These are phyloP conservation scores for Ogataea thermomethanolica DNA, from an alignment of 805 yeast genomes.

Conservation along the genomic window DNA sequence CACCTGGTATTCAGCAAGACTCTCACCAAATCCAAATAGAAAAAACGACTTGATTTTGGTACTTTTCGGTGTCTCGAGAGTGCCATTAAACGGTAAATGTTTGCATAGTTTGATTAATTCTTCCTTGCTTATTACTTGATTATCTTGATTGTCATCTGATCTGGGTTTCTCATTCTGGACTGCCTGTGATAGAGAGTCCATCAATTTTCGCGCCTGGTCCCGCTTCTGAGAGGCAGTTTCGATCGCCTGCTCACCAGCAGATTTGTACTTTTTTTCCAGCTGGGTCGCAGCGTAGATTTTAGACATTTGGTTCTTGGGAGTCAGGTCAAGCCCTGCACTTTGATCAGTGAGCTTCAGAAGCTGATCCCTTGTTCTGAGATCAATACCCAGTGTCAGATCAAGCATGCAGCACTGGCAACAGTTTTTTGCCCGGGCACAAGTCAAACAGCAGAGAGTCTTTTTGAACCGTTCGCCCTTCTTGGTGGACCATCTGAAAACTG, in stretches of 20 bases:
- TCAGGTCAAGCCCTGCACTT: conserved; percentile 16
- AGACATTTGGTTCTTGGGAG: conserved; percentile 41
- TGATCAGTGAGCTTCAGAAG: conserved; percentile 62
- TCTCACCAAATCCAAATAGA: conserved; percentile 68
- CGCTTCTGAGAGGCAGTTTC: conserved; percentile 20
- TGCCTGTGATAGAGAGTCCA: conserved; percentile 27
- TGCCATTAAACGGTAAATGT: conserved; percentile 67
- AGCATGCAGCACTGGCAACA: conserved; percentile 88
- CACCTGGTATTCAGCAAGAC: conserved; percentile 61
- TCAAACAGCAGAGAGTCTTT: conserved; percentile 68
- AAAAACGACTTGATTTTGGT: conserved; percentile 55
- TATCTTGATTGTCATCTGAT: conserved; percentile 16
- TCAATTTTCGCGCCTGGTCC: conserved; percentile 46
- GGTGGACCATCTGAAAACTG: conserved; percentile 72
- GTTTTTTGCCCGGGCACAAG: conserved; percentile 75
- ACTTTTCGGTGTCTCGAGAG: conserved; percentile 42
- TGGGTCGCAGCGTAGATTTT: conserved; percentile 55
- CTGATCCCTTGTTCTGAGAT: conserved; percentile 73
- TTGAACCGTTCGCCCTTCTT: conserved; percentile 41
- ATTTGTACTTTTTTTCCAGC: conserved; percentile 33
- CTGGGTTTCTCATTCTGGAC: conserved; percentile 3
- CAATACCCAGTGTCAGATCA: conserved; percentile 79
- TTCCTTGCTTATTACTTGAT: conserved; percentile 24
- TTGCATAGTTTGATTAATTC: conserved; percentile 53
- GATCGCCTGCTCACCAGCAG: conserved; percentile 23